These are phyloP conservation scores for Pugionium cornutum DNA, from an alignment of 345 rosid species.

Conservation along the genomic window DNA sequence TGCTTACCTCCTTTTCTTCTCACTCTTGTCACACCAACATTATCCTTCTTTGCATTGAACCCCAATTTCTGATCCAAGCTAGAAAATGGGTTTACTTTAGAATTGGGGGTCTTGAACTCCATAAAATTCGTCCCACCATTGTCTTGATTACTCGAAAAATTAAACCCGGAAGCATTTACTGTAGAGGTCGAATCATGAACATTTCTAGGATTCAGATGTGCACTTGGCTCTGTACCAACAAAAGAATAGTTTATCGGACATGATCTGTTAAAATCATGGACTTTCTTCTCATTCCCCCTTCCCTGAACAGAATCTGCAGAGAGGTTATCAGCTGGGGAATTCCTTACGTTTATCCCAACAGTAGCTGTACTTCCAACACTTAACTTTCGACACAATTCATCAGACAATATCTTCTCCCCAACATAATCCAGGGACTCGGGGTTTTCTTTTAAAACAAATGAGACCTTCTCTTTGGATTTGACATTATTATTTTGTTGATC, in stretches of 20 bases:
- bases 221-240: slow-evolving; percentile 41
- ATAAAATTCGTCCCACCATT: slow-evolving; percentile 38
- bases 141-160: slow-evolving; percentile 46
- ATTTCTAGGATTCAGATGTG: slow-evolving; percentile 33
- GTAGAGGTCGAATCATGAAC: slow-evolving; percentile 39
- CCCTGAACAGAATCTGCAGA: slow-evolving; percentile 38
- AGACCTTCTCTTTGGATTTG: slow-evolving; percentile 27
- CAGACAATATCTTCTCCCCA: slow-evolving; percentile 46
- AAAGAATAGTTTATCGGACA: slow-evolving; percentile 41
- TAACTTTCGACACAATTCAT: slow-evolving; percentile 62
- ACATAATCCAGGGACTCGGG: slow-evolving; percentile 39
- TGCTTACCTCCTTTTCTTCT: slow-evolving; percentile 66
- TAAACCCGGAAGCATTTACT: slow-evolving; percentile 39
- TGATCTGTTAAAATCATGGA: slow-evolving; percentile 29
- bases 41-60: slow-evolving; percentile 61
- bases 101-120: slow-evolving; percentile 60
- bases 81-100: slow-evolving; percentile 48
- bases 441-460: slow-evolving; percentile 15
- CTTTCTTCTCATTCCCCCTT: slow-evolving; percentile 37
- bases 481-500: slow-evolving; percentile 9
- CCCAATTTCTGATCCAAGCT: slow-evolving; percentile 54
- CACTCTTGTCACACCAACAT: slow-evolving; percentile 42
- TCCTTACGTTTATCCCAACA: slow-evolving; percentile 29
- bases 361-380: slow-evolving; percentile 46
- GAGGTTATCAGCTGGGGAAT: slow-evolving; percentile 36